Evolutionary conservation across 331 rosid species (phyloP).

Genomic region (Quercus phellos): DNA sequence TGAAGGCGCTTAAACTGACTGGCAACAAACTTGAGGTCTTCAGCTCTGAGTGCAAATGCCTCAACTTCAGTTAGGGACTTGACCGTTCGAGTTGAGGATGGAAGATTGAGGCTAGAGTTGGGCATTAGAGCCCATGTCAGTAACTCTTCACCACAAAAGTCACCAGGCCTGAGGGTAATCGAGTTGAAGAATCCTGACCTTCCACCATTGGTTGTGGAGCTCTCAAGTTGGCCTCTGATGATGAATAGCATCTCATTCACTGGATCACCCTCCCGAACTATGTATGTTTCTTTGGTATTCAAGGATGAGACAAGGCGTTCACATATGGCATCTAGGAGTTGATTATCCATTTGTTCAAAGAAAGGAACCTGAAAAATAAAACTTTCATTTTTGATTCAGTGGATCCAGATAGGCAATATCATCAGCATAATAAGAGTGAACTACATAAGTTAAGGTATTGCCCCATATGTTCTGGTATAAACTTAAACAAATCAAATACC

Average conservation of each 20-base stretch:
- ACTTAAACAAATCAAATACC: background rate
- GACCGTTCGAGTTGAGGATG: constrained; percentile 69
- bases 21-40: constrained; percentile 68
- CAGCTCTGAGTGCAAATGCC: constrained; percentile 83
- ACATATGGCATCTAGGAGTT: constrained; percentile 87
- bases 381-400: background rate
- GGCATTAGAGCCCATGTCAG: constrained; percentile 79
- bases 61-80: constrained; percentile 68
- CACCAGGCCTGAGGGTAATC: constrained; percentile 62
- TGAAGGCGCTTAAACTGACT: constrained; percentile 77
- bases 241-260: constrained; percentile 84
- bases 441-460: background rate
- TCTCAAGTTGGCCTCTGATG: constrained; percentile 74
- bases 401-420: background rate
- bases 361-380: constrained; percentile 56
- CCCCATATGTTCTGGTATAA: background rate
- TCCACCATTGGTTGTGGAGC: constrained; percentile 85
- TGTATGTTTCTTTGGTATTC: constrained; percentile 56
- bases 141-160: constrained; percentile 86
- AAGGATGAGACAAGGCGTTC: constrained; percentile 78
- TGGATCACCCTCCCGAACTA: constrained; percentile 75
- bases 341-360: constrained; percentile 86
- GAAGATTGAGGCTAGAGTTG: constrained; percentile 51
- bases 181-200: constrained; percentile 77
- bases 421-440: background rate